Conservation (phyloP, 2,329 filamentous ascomycete species). For the Truncatella angustata region DNA sequence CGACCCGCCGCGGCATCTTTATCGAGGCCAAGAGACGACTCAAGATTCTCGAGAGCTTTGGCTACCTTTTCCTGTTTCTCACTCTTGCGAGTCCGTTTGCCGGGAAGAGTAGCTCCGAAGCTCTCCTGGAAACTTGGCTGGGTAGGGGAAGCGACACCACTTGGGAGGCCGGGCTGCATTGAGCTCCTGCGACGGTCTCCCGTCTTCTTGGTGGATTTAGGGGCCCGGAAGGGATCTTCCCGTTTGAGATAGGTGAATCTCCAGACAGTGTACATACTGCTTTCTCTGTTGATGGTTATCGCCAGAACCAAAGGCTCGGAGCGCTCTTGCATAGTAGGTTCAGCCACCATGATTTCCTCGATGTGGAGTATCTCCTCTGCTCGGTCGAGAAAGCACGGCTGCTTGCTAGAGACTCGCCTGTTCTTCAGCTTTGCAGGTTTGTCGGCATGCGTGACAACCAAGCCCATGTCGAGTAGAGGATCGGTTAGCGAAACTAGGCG, state of each 20-base stretch:
- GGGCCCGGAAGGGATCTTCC: constrained; percentile 54
- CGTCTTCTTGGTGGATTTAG: constrained; percentile 44
- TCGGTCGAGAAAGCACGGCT: constrained; percentile 62
- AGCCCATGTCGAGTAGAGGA: constrained; percentile 79
- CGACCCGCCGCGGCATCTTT: constrained; percentile 51
- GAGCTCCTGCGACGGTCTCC: constrained; percentile 57
- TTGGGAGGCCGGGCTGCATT: constrained; percentile 66
- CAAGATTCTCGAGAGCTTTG: constrained; percentile 59
- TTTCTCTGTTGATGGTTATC: constrained; percentile 77
- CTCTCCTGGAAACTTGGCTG: constrained; percentile 72
- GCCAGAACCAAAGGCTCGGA: constrained; percentile 64
- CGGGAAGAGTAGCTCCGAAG: constrained; percentile 59
- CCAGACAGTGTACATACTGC: constrained; percentile 81
- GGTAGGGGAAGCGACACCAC: constrained; percentile 76
- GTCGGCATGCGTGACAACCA: constrained; percentile 66
- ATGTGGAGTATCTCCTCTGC: constrained; percentile 84
- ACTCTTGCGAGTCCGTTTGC: constrained; percentile 53
- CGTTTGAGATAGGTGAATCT: constrained; percentile 73
- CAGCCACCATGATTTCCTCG: constrained; percentile 63
- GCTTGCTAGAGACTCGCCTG: constrained; percentile 39
- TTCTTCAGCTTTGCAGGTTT: constrained; percentile 32
- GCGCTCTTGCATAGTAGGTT: constrained; percentile 28
- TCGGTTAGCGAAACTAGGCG: constrained; percentile 82
- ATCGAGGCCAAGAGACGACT: constrained; percentile 70
- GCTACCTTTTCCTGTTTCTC: constrained; percentile 43